These are phyloP conservation scores for Magnolia changhungtana DNA, from an alignment of 164 flowering plant genomes.

Conservation along the genomic window DNA sequence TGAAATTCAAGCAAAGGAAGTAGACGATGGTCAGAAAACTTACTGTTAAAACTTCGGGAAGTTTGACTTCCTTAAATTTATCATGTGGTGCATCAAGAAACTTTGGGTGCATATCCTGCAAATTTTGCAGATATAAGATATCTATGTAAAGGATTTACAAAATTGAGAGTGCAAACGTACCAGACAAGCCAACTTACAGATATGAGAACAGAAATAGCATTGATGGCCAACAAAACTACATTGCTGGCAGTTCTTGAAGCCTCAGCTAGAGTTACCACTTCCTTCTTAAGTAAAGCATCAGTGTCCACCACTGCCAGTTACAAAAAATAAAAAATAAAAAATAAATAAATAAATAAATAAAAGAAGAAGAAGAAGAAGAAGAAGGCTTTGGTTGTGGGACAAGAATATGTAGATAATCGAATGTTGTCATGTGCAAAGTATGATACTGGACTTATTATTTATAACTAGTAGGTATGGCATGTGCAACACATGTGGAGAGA, in stretches of 20 bases:
- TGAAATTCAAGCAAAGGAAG: neutral
- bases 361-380: neutral
- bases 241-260: conserved; percentile 76
- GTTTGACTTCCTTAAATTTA: conserved; percentile 41
- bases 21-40: conserved; percentile 21
- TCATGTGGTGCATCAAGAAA: conserved; percentile 33
- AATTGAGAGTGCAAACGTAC: conserved; percentile 1
- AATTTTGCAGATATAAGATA: conserved; percentile 14
- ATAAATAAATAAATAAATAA: neutral
- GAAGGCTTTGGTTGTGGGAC: no score
- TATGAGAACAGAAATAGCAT: conserved; percentile 55
- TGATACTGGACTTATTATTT: no score
- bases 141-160: neutral
- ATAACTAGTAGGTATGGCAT: no score
- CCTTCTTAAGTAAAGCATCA: conserved; percentile 64
- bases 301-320: conserved; percentile 65
- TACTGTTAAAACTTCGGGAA: conserved; percentile 50
- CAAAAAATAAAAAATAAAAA: neutral
- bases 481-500: no score
- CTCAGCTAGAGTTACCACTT: conserved; percentile 82
- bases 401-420: no score
- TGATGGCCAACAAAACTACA: conserved; percentile 72
- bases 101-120: conserved; percentile 59
- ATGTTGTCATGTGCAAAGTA: no score
- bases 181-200: conserved; percentile 50